Percentiles rank a stretch among this genome's conserved stretches.
Evolutionary conservation across 805 yeast species (phyloP).

Genomic region (Ogataea ramenticola): DNA sequence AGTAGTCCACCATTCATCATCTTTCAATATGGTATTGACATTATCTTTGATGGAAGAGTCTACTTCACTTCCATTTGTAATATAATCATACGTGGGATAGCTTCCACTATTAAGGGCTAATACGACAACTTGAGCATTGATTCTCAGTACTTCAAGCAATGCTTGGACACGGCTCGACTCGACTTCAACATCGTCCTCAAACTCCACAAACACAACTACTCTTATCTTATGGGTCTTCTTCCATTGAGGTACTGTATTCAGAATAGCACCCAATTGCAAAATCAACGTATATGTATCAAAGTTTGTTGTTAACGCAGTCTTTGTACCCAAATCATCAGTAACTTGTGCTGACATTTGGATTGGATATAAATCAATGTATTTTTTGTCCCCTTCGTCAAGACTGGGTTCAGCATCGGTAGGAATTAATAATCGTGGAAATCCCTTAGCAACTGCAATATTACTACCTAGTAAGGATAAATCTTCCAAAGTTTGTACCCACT

Average conservation of each 20-base stretch:
- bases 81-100: conserved; percentile 60
- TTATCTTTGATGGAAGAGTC: conserved; percentile 28
- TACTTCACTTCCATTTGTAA: conserved; percentile 56
- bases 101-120: conserved; percentile 55
- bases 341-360: conserved; percentile 92
- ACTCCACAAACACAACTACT: conserved; percentile 87
- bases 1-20: conserved; percentile 86
- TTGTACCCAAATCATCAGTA: conserved; percentile 53
- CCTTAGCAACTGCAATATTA: conserved; percentile 90
- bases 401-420: conserved; percentile 40
- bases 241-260: conserved; percentile 94
- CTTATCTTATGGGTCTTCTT: conserved; percentile 64
- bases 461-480: conserved; percentile 84
- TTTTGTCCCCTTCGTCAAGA: conserved; percentile 26
- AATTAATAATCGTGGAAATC: conserved; percentile 60
- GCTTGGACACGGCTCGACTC: conserved; percentile 58
- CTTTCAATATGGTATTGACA: conserved; percentile 42
- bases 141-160: conserved; percentile 69
- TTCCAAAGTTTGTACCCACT: conserved; percentile 91
- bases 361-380: conserved; percentile 85
- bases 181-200: conserved; percentile 56
- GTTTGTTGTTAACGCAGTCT: conserved; percentile 72
- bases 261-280: conserved; percentile 86
- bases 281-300: conserved; percentile 95
- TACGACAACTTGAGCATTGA: conserved; percentile 74